Conservation (phyloP, 2,329 filamentous ascomycete genomes). For the Elsinoe fawcettii region DNA sequence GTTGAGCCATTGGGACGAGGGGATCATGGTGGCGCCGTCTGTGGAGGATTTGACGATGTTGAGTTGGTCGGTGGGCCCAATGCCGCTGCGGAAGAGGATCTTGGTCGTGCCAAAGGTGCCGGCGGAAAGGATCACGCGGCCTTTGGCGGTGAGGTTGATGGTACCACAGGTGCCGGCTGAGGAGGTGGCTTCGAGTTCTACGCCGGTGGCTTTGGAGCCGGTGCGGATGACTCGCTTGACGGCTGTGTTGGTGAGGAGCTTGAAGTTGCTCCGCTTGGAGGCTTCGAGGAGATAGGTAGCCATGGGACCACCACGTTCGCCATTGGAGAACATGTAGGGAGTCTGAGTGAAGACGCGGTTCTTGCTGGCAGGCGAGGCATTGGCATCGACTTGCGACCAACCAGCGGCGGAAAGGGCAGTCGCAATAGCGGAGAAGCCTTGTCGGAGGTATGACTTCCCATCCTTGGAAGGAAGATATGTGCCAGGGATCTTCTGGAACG, state of each 20-base stretch:
- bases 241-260: constrained; percentile 57
- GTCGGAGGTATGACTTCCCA: constrained; percentile 57
- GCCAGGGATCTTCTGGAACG: constrained; percentile 63
- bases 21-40: constrained; percentile 39
- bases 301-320: constrained; percentile 61
- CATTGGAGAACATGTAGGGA: constrained; percentile 59
- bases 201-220: constrained; percentile 55
- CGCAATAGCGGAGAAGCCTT: constrained; percentile 57
- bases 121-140: constrained; percentile 61
- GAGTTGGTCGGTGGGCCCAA: constrained; percentile 50
- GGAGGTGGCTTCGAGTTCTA: constrained; percentile 53
- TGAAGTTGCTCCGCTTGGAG: constrained; percentile 54
- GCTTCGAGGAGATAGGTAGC: constrained; percentile 64
- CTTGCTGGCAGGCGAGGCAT: constrained; percentile 53
- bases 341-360: constrained; percentile 57
- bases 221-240: constrained; percentile 59
- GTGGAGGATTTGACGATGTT: constrained; percentile 37
- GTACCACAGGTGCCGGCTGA: constrained; percentile 50
- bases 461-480: constrained; percentile 60
- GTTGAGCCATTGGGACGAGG: constrained; percentile 42
- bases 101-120: constrained; percentile 63
- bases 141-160: constrained; percentile 52
- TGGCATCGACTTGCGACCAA: constrained; percentile 56
- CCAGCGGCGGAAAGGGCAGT: constrained; percentile 52
- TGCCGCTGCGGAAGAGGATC: constrained; percentile 61